These are phyloP conservation scores for Sugiyamaella paludigena DNA, from an alignment of 1,139 yeast genomes.

Conservation along the genomic window DNA sequence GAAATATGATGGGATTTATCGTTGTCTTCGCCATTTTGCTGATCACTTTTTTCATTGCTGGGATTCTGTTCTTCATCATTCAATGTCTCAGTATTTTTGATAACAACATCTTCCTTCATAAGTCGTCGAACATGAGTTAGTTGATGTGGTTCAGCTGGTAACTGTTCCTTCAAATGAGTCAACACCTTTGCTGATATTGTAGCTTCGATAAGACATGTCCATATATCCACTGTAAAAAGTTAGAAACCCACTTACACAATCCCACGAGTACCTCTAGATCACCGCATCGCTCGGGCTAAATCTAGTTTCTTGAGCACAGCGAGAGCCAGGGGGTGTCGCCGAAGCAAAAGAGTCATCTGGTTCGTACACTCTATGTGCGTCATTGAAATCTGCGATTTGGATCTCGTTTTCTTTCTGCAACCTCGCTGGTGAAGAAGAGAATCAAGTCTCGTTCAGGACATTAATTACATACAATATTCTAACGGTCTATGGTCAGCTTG, in stretches of 20 bases:
- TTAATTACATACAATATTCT: slow-evolving; percentile 35
- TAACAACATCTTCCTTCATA: slow-evolving; percentile 32
- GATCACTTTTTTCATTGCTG: slow-evolving; percentile 3
- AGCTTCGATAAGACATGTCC: slow-evolving; percentile 56
- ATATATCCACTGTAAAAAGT: slow-evolving; percentile 43
- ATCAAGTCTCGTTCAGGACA: background rate
- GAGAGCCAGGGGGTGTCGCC: too few species aligned
- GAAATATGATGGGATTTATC: too few species aligned
- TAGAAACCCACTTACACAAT: too few species aligned
- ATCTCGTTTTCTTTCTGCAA: too few species aligned
- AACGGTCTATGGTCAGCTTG: slow-evolving; percentile 36
- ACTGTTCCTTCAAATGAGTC: slow-evolving; percentile 26
- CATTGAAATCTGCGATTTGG: too few species aligned
- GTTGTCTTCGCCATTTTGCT: too few species aligned
- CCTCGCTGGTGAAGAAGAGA: background rate
- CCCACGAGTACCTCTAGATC: too few species aligned
- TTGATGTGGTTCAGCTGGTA: slow-evolving; percentile 35
- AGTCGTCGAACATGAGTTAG: slow-evolving; percentile 40
- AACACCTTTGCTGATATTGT: slow-evolving; percentile 41
- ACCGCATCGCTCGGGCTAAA: too few species aligned
- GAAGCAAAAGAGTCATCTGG: too few species aligned
- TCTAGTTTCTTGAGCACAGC: too few species aligned
- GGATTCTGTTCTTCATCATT: background rate
- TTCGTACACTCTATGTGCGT: too few species aligned
- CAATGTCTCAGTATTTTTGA: slow-evolving; percentile 9